A percentile compares a stretch with the other conserved stretches of the same genome.
Conservation (phyloP, 768 basidiomycete species). For the Serpula lacrymans region DNA sequence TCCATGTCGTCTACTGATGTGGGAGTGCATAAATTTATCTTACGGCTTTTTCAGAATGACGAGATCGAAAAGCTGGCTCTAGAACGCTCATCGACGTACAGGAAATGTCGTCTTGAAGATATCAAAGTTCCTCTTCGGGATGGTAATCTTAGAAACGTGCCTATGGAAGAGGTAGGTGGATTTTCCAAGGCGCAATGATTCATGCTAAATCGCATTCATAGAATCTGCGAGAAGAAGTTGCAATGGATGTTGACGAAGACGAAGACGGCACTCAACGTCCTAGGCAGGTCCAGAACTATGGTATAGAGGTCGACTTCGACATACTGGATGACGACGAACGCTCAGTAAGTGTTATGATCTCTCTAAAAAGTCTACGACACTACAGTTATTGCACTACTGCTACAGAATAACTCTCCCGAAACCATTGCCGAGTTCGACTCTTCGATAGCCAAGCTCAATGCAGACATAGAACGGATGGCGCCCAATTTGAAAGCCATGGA, state of each 20-base stretch:
- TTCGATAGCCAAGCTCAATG: slow-evolving; percentile 61
- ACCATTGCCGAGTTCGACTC: slow-evolving; percentile 71
- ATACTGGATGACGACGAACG: slow-evolving; percentile 71
- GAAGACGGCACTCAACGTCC: slow-evolving; percentile 77
- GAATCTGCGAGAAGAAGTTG: slow-evolving; percentile 82
- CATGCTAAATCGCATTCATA: too few relatives aligned
- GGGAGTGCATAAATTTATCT: not conserved
- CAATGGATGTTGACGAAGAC: slow-evolving; percentile 91
- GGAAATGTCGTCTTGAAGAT: slow-evolving; percentile 92
- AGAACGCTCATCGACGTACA: slow-evolving; percentile 83
- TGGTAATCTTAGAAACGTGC: slow-evolving; percentile 81
- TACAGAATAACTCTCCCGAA: slow-evolving; percentile 59
- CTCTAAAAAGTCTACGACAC: not conserved
- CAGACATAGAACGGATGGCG: slow-evolving; percentile 89
- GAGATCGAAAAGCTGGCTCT: slow-evolving; percentile 86
- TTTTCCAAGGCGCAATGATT: too few relatives aligned
- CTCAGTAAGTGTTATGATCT: slow-evolving; percentile 39
- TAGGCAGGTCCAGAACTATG: slow-evolving; percentile 74
- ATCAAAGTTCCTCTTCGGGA: slow-evolving; percentile 73
- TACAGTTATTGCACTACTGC: slow-evolving; percentile 1
- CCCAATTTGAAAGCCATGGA: slow-evolving; percentile 98
- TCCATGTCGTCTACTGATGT: slow-evolving; percentile 10
- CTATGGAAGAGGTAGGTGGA: slow-evolving; percentile 91
- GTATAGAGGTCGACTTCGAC: slow-evolving; percentile 86
- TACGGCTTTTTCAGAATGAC: slow-evolving; percentile 57